Base-by-base conservation (phyloP, 1,284 basidiomycete species). In the Cutaneotrichosporon daszewskae region DNA sequence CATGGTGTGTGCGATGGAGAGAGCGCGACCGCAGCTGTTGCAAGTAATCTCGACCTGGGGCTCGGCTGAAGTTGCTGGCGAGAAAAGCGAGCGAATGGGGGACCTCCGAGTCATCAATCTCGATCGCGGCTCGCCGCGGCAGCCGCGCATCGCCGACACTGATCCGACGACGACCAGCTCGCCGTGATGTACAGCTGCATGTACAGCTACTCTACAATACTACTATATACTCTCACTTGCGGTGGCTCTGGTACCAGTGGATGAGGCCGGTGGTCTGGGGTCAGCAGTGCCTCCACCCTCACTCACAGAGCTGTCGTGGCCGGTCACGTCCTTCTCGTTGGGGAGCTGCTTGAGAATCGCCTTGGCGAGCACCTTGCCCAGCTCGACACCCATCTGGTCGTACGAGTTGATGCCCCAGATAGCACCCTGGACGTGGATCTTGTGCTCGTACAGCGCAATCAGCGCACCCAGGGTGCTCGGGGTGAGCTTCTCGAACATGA, bases 321-420 rank as follows among this genome's bases (percentile, higher is more conserved):
- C 86, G 47, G 76, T 79, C 49, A 96, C 90, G 61, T 92, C 84
- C 43, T 77, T 81, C n/a, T 85, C 82, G 52, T 78, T 80, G 25
- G 77, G 81, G 27, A 97, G 81, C 70, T 95, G 88, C 5, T 83
- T 79, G 40, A 97, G 78, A 61, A 98, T 97, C 60, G 85, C 85
- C 80, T 96, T 96, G 8, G 94, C 91, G 33, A 98, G 79, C 22
- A 69, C 86, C 70, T 97, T 97, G 53, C 92, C 94, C 39, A 97
- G 84, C 72, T 95, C 91, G 51, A 94, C 89, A 68, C 91, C 91
- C 69, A 72, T 72, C 64, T 76, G 74, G 59, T 76, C 75, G 69
- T 87, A 98, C 10, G 89, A 94, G 78, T 98, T 98, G 77, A 98
- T 95, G 35, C 89, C 87, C 92, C 92, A 97, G 53, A 97, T 79